phyloP scores from a whole-genome alignment of 805 yeast genomes.

The Starmera pachycereana region DNA sequence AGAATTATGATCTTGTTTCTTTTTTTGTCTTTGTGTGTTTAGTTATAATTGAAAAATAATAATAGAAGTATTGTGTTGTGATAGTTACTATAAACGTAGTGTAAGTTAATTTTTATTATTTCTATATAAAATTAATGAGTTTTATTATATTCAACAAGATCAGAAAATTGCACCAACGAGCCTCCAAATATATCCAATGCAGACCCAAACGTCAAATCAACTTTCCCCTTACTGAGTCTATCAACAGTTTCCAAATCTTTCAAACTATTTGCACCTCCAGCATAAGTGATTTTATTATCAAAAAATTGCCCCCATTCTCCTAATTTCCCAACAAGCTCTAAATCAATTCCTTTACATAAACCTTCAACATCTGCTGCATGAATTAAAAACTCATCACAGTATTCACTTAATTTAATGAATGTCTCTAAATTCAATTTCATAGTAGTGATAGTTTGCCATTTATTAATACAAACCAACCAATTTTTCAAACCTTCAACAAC shows the following conservation, averaged over 20 bases:
- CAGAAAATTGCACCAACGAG: slow-evolving; percentile 58
- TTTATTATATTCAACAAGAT: slow-evolving; percentile 67
- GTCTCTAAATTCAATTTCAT: slow-evolving; percentile 44
- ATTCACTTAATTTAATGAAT: slow-evolving; percentile 41
- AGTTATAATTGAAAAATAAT: too few relatives aligned
- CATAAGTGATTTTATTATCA: slow-evolving; percentile 74
- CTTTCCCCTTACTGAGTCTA: slow-evolving; percentile 63
- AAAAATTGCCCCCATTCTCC: slow-evolving; percentile 57
- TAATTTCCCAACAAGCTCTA: slow-evolving; percentile 55
- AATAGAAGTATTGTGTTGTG: too few relatives aligned
- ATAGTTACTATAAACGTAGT: too few relatives aligned
- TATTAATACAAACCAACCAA: slow-evolving; percentile 97
- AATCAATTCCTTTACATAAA: slow-evolving; percentile 85
- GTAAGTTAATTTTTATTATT: not conserved
- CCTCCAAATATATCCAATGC: slow-evolving; percentile 96
- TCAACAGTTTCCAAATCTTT: slow-evolving; percentile 61
- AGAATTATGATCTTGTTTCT: slow-evolving; percentile 16
- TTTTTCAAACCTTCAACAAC: slow-evolving; percentile 12
- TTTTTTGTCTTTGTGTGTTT: too few relatives aligned
- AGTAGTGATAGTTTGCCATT: slow-evolving; percentile 88
- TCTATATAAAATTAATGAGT: slow-evolving; percentile 7
- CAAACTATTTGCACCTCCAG: slow-evolving; percentile 87
- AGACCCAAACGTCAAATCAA: slow-evolving; percentile 89
- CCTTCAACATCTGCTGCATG: slow-evolving; percentile 99
- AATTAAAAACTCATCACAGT: slow-evolving; percentile 79